These are phyloP conservation scores for Huntiella bhutanensis DNA, from an alignment of 2,329 filamentous ascomycete species.

Conservation along the genomic window DNA sequence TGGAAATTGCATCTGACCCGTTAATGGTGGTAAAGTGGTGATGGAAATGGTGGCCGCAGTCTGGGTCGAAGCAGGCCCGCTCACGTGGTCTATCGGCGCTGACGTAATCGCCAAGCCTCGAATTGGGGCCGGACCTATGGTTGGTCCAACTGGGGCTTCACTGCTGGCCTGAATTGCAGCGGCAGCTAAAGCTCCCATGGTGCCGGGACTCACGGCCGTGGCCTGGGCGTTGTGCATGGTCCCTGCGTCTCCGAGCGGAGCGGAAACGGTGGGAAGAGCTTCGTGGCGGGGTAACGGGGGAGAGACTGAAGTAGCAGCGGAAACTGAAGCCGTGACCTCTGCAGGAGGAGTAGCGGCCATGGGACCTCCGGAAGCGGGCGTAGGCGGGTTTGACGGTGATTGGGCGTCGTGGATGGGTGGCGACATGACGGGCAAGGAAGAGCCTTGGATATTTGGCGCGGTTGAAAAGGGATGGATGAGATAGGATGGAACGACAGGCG, in stretches of 20 bases:
- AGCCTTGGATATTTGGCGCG: too few species aligned
- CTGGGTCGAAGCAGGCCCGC: neutral
- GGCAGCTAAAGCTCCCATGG: conserved; percentile 12
- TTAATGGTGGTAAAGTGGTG: conserved; percentile 12
- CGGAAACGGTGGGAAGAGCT: too few species aligned
- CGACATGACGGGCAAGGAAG: conserved; percentile 1
- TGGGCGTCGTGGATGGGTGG: conserved; percentile 16
- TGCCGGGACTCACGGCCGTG: neutral
- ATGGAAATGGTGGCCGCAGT: neutral
- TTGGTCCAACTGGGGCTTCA: neutral
- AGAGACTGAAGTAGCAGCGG: conserved; percentile 1
- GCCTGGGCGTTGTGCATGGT: neutral
- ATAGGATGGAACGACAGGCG: too few species aligned
- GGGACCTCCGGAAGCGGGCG: conserved; percentile 3
- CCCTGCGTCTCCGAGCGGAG: neutral
- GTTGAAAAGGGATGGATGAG: too few species aligned
- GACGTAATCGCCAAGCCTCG: conserved; percentile 30
- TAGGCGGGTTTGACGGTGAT: conserved; percentile 12
- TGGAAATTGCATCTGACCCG: conserved; percentile 31
- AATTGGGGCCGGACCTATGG: conserved; percentile 24
- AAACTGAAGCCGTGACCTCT: neutral
- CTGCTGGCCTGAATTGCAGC: conserved; percentile 10
- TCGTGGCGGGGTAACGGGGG: neutral
- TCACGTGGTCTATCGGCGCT: conserved; percentile 17
- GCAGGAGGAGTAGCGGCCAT: neutral